Conservation (phyloP, 768 basidiomycete species). For the Hortiboletus campestris region DNA sequence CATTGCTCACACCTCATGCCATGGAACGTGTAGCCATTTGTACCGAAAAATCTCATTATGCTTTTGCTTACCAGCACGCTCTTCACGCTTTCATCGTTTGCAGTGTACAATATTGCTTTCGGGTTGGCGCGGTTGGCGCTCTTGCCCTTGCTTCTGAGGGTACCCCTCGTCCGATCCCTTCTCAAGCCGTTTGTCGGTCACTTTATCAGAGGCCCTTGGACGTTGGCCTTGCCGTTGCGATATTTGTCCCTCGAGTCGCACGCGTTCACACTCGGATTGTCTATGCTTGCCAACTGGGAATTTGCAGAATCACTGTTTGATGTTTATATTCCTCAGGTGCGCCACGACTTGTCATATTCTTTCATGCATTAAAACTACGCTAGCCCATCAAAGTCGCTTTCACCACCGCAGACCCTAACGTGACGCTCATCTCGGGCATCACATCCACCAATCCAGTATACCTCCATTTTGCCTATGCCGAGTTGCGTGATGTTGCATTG, state of each 20-base stretch:
- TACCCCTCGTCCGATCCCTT: slow-evolving; percentile 51
- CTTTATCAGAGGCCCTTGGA: slow-evolving; percentile 59
- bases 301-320: slow-evolving; percentile 60
- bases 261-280: slow-evolving; percentile 49
- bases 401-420: slow-evolving; percentile 49
- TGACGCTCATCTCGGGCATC: slow-evolving; percentile 62
- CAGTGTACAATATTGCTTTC: slow-evolving; percentile 44
- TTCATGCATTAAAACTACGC: not conserved
- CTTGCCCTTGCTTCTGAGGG: slow-evolving; percentile 50
- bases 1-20: not conserved
- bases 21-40: slow-evolving; percentile 16
- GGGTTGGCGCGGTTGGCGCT: slow-evolving; percentile 44
- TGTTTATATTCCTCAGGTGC: slow-evolving; percentile 54
- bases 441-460: slow-evolving; percentile 51
- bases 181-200: slow-evolving; percentile 64
- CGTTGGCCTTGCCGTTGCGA: slow-evolving; percentile 46
- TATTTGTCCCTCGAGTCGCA: slow-evolving; percentile 46
- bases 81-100: slow-evolving; percentile 39
- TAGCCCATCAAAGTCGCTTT: slow-evolving; percentile 50
- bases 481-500: slow-evolving; percentile 53
- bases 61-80: slow-evolving; percentile 39
- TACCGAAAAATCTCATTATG: slow-evolving; percentile 17
- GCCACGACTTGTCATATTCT: not conserved
- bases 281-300: slow-evolving; percentile 63
- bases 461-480: slow-evolving; percentile 65